Conservation (phyloP, 2,329 filamentous ascomycete genomes). For the Clarireedia monteithiana region DNA sequence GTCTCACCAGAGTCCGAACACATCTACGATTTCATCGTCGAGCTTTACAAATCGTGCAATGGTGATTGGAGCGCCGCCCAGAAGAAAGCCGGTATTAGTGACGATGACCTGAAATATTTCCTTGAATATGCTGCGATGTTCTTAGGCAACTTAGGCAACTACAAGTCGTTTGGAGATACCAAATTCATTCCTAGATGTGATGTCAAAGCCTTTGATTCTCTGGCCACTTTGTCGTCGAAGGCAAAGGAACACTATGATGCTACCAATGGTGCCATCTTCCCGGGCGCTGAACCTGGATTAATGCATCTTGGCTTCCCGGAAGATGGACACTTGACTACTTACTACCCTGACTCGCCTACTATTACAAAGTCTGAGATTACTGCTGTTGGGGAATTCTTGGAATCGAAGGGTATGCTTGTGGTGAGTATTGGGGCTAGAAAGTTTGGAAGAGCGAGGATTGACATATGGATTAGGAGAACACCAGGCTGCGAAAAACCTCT, state of each 20-base stretch:
- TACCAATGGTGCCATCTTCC: slow-evolving; percentile 66
- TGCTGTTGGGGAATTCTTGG: slow-evolving; percentile 64
- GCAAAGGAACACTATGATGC: slow-evolving; percentile 58
- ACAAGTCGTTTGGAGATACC: slow-evolving; percentile 79
- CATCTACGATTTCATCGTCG: slow-evolving; percentile 74
- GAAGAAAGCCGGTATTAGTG: slow-evolving; percentile 54
- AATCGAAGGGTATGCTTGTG: slow-evolving; percentile 59
- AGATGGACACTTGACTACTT: slow-evolving; percentile 70
- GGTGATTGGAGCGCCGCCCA: slow-evolving; percentile 67
- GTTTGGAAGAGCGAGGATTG: neutral
- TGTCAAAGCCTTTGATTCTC: slow-evolving; percentile 53
- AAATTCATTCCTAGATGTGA: slow-evolving; percentile 73
- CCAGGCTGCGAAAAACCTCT: slow-evolving; percentile 59
- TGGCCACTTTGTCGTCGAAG: slow-evolving; percentile 52
- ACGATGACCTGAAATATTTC: slow-evolving; percentile 59
- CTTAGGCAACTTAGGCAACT: slow-evolving; percentile 71
- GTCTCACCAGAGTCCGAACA: slow-evolving; percentile 73
- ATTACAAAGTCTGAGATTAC: slow-evolving; percentile 72
- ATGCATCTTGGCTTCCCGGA: slow-evolving; percentile 73
- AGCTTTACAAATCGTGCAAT: slow-evolving; percentile 55
- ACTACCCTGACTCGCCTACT: slow-evolving; percentile 68
- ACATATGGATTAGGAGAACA: slow-evolving; percentile 52
- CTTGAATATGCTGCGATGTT: slow-evolving; percentile 67
- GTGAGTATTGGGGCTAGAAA: slow-evolving; percentile 12
- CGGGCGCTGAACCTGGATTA: slow-evolving; percentile 51